Percentiles rank a stretch among this genome's conserved stretches.
Conservation (phyloP, 768 basidiomycete genomes). For the Erythrobasidium yunnanense region DNA sequence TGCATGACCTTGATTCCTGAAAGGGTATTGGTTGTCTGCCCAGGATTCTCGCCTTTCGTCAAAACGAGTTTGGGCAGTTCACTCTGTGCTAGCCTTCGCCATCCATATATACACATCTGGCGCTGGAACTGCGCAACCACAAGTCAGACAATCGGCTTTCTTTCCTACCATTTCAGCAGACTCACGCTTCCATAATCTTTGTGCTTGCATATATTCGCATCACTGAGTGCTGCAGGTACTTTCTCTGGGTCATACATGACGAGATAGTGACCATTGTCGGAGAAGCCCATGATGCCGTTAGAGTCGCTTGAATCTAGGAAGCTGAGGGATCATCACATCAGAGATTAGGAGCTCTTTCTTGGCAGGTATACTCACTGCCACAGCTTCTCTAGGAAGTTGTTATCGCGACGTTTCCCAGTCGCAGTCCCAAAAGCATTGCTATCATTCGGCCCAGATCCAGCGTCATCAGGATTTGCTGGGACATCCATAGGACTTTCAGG, state of each 20-base stretch:
- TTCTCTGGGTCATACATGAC: conserved; percentile 3
- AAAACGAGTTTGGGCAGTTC: conserved; percentile 16
- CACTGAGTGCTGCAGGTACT: not conserved
- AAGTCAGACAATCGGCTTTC: not conserved
- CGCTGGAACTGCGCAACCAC: conserved; percentile 7
- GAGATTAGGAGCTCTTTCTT: not conserved
- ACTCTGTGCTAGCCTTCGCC: conserved; percentile 8
- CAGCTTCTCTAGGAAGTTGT: conserved; percentile 26
- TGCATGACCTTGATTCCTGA: conserved; percentile 22
- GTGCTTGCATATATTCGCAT: conserved; percentile 14
- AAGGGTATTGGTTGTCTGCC: not conserved
- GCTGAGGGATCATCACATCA: not conserved
- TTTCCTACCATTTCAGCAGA: not conserved
- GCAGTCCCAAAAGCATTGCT: not conserved
- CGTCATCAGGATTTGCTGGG: not conserved
- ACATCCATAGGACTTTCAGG: not conserved
- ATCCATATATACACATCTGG: conserved; percentile 23
- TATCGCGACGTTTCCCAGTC: conserved; percentile 14
- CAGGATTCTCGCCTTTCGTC: not conserved
- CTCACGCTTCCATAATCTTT: conserved; percentile 16
- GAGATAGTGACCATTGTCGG: conserved; percentile 12
- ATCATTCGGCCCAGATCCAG: not conserved
- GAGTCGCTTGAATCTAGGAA: conserved; percentile 10
- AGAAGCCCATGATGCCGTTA: conserved; percentile 15
- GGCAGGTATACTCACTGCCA: conserved; percentile 13